Conservation (phyloP, 768 basidiomycete genomes). For the Cubamyces lactineus region DNA sequence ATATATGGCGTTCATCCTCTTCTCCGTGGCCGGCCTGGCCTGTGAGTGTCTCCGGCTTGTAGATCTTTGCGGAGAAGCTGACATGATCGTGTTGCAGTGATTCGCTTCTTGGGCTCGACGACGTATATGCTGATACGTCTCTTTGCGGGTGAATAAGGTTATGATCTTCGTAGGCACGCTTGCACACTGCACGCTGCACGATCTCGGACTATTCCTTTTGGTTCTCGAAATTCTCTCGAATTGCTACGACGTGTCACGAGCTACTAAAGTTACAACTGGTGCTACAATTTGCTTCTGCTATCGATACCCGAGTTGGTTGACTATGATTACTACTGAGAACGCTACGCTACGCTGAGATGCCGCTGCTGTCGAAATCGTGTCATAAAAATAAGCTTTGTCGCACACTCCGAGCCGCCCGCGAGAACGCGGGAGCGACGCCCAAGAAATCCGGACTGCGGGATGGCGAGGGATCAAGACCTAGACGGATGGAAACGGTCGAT, state of each 20-base stretch:
- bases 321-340: conserved; percentile 16
- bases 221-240: not conserved
- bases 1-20: conserved; percentile 89
- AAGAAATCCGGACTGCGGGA: not conserved
- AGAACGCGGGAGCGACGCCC: not conserved
- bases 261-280: conserved; percentile 21
- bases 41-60: conserved; percentile 54
- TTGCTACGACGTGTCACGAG: conserved; percentile 20
- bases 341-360: conserved; percentile 18
- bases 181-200: not conserved
- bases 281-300: conserved; percentile 27
- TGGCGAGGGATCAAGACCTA: not conserved
- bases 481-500: not conserved
- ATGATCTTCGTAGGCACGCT: not conserved
- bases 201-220: not conserved
- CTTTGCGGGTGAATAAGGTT: conserved; percentile 81
- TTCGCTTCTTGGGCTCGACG: conserved; percentile 84
- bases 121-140: conserved; percentile 83
- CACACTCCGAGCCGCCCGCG: not conserved
- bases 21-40: conserved; percentile 86
- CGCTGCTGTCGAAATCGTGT: conserved; percentile 8
- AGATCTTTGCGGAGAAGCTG: not conserved
- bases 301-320: conserved; percentile 23
- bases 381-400: conserved; percentile 15
- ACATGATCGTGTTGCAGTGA: conserved; percentile 47